Conservation (phyloP, 2,329 filamentous ascomycete genomes). For the Trichoderma sp. region DNA sequence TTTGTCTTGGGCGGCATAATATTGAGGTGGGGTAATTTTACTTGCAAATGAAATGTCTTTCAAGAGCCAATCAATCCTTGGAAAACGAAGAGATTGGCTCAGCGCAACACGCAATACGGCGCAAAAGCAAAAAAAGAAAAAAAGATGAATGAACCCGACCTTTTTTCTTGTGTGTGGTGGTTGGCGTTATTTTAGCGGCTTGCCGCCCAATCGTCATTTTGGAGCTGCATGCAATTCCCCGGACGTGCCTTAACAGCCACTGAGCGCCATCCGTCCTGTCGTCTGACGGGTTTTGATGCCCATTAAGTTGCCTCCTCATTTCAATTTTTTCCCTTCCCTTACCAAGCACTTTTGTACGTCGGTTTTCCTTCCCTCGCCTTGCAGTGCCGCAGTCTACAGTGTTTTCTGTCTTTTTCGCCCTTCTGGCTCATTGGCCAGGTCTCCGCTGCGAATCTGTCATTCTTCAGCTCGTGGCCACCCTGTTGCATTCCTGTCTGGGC, state of each 20-base stretch:
- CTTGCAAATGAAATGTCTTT: slow-evolving; percentile 18
- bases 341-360: background rate
- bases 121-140: background rate
- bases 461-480: background rate
- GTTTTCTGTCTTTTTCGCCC: background rate
- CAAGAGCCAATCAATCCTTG: background rate
- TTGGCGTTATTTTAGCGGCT: slow-evolving; percentile 9
- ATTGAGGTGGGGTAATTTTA: slow-evolving; percentile 18
- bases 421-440: background rate
- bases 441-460: background rate
- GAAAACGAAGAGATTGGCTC: background rate
- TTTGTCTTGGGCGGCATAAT: slow-evolving; percentile 10
- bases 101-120: background rate
- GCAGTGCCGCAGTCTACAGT: background rate
- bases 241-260: slow-evolving; percentile 11
- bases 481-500: slow-evolving; percentile 2
- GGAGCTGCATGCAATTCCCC: slow-evolving; percentile 12
- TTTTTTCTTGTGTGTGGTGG: background rate
- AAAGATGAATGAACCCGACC: background rate
- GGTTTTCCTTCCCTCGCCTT: background rate
- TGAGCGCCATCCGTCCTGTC: slow-evolving; percentile 9
- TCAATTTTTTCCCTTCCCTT: background rate
- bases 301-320: slow-evolving; percentile 21
- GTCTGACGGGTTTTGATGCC: slow-evolving; percentile 19
- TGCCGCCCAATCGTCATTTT: slow-evolving; percentile 7